These are phyloP conservation scores for Suillus weaverae DNA, from an alignment of 768 basidiomycete genomes.

Conservation along the genomic window DNA sequence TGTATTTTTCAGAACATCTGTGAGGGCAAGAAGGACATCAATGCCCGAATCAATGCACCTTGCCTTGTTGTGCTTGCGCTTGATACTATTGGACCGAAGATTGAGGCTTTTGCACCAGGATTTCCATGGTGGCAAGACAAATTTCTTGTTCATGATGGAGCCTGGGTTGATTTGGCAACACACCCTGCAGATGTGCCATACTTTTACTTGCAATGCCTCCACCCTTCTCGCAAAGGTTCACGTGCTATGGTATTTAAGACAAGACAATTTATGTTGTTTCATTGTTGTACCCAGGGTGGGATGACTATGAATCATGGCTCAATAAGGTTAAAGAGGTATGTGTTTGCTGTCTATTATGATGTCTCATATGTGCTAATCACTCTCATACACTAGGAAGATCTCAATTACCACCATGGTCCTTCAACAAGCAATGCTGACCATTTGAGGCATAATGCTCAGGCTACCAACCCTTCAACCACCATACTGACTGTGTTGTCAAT, in stretches of 20 bases:
- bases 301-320: not conserved
- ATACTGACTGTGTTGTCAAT: not conserved
- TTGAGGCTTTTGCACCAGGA: not conserved
- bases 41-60: not conserved
- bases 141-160: not conserved
- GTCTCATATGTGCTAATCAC: not conserved
- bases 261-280: slow-evolving; percentile 4
- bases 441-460: too few relatives aligned
- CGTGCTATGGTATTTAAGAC: slow-evolving; percentile 6
- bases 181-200: slow-evolving; percentile 1
- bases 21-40: slow-evolving; percentile 6
- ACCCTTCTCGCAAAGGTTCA: not conserved
- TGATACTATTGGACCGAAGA: not conserved
- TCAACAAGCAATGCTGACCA: too few relatives aligned
- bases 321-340: not conserved
- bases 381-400: not conserved
- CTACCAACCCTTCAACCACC: too few relatives aligned
- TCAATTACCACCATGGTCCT: not conserved
- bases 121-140: not conserved
- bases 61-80: slow-evolving; percentile 3
- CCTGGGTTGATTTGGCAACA: slow-evolving; percentile 8
- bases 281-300: slow-evolving; percentile 4
- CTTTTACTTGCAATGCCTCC: slow-evolving; percentile 8
- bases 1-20: slow-evolving; percentile 8
- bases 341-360: not conserved